Base-by-base conservation (phyloP, 352 stramenopile genomes). In the Achlya hypogyna region DNA sequence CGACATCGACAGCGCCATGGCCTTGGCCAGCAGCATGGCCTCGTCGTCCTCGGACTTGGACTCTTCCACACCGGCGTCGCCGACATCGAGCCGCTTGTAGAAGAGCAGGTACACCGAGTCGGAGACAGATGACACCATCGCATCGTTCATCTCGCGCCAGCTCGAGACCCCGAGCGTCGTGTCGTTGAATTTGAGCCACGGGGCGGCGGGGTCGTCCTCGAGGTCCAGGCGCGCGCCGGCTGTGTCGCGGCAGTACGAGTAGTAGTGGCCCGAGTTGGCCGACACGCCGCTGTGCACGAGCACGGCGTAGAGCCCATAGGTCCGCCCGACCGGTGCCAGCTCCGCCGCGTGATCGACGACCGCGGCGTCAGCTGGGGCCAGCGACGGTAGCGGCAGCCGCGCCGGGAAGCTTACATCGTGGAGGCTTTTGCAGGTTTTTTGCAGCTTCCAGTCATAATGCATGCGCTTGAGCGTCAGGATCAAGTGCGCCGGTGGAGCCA, bases 121-220 rank as follows among this genome's bases (percentile, higher is more conserved):
- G 4, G 87, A 95, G 29, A 93, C 84, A 8, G 88, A 95, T 62
- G 78, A 86, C 1, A 75, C 71, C 28, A 96, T 80, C 0, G 80
- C 66, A n/a, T 72, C 69, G 47, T 89, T 88, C 54, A 96, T 91
- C 51, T 95, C 88, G 22, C 73, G 74, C 88, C 87, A 96, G 62
- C 69, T 87, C 1, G 88, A 93, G 6, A 73, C 70, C 60, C 89
- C 75, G 9, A 96, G 81, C 51, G 87, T 89, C 40, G 71, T 86
- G 72, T 97, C 89, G 65, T 97, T 96, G 28, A 96, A 96, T 51
- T 96, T 95, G 60, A 95, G 89, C 89, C 89, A 97, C 9, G 89
- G 88, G 16, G 84, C 79, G n/a, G 78, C 53, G 16, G 78, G 52
- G 4, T 86, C 84, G 66, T 97, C 88, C 40, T 92, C 76, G 4